Evolutionary conservation across 129 eudicot species (phyloP), one percentile per base, ranked within the genome.

Genomic region (Cynara cardunculus): DNA sequence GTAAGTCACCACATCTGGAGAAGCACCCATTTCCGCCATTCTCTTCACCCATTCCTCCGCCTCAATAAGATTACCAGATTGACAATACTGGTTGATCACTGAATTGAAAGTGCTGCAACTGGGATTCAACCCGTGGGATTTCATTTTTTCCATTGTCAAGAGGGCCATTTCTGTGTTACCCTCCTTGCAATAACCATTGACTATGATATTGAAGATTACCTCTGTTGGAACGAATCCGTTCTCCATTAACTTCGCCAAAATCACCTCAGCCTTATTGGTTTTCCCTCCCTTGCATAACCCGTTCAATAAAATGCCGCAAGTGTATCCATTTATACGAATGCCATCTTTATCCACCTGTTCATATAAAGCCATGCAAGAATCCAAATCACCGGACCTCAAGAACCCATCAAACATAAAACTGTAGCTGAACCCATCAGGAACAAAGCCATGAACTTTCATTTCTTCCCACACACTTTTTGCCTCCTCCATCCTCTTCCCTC

Each of bases 11-110:
- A 79, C 53, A 30, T 79, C 61, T 7, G 76, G 82, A 11, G 68
- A 44, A 79, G 11, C 74, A 7, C 82, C 77, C 30, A 46, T 79
- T 49, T 70, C 25, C 4, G 71, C 67, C 83, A 79, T 79, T 56
- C 39, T 70, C 77, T 70, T 79, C 5, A 79, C 77, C 83, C 83
- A 79, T 44, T 70, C 77, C 59, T 70, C 77, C 19, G 83, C 76
- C 46, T 49, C 75, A 1, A 37, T 46, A 46, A 79, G 59, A 49
- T 68, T 22, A 26, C 82, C 70, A 6, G 21, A 19, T n/a, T 71
- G 69, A 70, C 77, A 79, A 1, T 41, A 79, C 76, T 49, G 56
- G 56, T 46, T 79, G 30, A 79, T 70, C 69, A 79, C 31, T 1
- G 70, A 25, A 70, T 79, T 79, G n/a, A 46, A 79, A 18, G 83